Evolutionary conservation across 306 rosid genomes (phyloP).

Genomic region (Malus orientalis): DNA sequence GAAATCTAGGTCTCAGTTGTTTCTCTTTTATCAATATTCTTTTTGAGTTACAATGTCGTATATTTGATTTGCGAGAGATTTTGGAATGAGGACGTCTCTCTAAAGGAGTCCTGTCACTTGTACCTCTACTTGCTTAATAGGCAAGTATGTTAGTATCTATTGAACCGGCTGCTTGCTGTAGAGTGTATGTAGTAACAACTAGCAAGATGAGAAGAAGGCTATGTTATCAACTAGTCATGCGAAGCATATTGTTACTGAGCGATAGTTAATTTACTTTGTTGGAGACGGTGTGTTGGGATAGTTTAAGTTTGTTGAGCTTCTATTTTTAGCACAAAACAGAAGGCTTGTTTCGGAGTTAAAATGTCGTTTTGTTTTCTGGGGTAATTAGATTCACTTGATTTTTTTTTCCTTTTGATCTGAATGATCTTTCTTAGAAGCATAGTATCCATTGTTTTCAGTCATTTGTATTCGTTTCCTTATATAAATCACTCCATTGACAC

Average conservation of each 20-base stretch:
- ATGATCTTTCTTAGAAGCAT: neutral
- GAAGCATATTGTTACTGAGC: neutral
- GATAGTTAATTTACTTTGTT: neutral
- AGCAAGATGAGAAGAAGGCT: neutral
- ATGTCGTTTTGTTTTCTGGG: neutral
- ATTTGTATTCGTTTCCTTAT: neutral
- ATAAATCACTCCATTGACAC: too few relatives aligned
- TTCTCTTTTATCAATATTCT: too few relatives aligned
- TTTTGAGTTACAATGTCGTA: neutral
- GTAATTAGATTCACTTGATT: neutral
- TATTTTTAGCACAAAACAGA: neutral
- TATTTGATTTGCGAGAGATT: neutral
- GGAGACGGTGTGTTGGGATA: neutral
- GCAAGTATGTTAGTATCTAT: neutral
- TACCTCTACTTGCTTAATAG: neutral
- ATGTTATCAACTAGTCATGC: neutral
- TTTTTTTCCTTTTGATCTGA: neutral
- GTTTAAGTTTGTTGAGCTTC: neutral
- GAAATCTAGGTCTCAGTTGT: neutral
- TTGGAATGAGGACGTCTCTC: neutral
- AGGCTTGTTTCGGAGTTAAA: neutral
- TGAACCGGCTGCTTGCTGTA: neutral
- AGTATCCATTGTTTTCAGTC: neutral
- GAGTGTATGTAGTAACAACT: neutral
- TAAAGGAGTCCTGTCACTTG: neutral